Evolutionary conservation across 495 filamentous ascomycete genomes (phyloP), one percentile per base, ranked within the genome.

Genomic region (Xylaria acuta): DNA sequence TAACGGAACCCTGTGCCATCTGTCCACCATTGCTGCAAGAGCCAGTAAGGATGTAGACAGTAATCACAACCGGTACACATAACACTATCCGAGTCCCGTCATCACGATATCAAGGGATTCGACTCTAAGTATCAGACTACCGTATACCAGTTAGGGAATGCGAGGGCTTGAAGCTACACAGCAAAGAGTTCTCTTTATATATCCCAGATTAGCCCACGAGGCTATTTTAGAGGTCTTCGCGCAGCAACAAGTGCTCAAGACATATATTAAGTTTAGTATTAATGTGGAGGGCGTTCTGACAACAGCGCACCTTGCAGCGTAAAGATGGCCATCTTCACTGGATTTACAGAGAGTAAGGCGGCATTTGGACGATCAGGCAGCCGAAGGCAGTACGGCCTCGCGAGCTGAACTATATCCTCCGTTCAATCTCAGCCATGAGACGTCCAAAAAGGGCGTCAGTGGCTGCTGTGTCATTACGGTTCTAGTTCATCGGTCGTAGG

Each of bases 361-460:
- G 72, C 54, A 4, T 65, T 40, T 3, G 62, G 6, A 12, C 63
- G 64, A 7, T 73, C 64, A 9, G 78, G 76, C 12, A 75, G 34
- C 43, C 62, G 67, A n/a, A 34, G 25, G 12, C 56, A 36, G 45
- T 20, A 47, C 4, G 70, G 64, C 32, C 66, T 72, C 34, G 73
- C 66, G 6, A 67, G n/a, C 4, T 32, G 53, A 16, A 76, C 69
- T 73, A 82, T 78, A 49, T 74, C 74, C 60, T 80, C 75, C 2
- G 77, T 76, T 20, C 80, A 77, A 66, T 80, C 77, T 79, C 77
- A 82, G 4, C 80, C 77, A 20, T 64, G 27, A 11, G 27, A 40
- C 12, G 78, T 80, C 80, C 77, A 82, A 56, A 82, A 80, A 76
- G 64, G 36, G 75, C 76, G 59, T 82, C 80, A 1, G 74, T 74